Percentiles rank a stretch among this genome's conserved stretches.
phyloP scores from a whole-genome alignment of 257 asterid species.

The Paraleonurus japonicus region DNA sequence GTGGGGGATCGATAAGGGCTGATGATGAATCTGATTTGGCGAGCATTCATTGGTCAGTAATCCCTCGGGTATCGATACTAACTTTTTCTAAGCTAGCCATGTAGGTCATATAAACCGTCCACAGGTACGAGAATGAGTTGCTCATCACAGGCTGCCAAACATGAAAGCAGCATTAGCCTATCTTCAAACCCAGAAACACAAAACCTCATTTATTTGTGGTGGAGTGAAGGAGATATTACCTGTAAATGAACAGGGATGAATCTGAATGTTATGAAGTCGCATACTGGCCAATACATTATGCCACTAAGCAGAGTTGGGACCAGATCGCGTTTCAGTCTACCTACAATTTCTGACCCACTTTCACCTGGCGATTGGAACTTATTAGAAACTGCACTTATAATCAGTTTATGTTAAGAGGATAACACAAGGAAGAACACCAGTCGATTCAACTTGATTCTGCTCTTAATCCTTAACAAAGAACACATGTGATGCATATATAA shows the following conservation, averaged over 20 bases:
- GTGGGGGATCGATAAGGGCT: neutral
- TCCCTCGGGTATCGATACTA: slow-evolving; percentile 18
- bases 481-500: neutral
- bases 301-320: slow-evolving; percentile 68
- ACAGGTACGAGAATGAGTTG: slow-evolving; percentile 74
- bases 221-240: slow-evolving; percentile 38
- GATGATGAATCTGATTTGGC: neutral
- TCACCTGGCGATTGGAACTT: slow-evolving; percentile 55
- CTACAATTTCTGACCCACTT: slow-evolving; percentile 63
- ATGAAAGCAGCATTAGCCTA: slow-evolving; percentile 11
- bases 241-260: slow-evolving; percentile 84
- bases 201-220: neutral
- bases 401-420: neutral
- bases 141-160: slow-evolving; percentile 74
- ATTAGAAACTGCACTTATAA: neutral
- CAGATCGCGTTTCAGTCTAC: slow-evolving; percentile 81
- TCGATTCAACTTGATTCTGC: no score
- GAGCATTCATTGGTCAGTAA: neutral
- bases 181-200: neutral
- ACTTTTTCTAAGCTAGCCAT: slow-evolving; percentile 75
- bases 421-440: no score
- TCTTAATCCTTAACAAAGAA: no score
- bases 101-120: slow-evolving; percentile 83
- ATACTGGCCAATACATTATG: slow-evolving; percentile 85
- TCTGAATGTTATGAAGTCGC: slow-evolving; percentile 85